Evolutionary conservation across 2,329 filamentous ascomycete species (phyloP), one percentile per base, ranked within the genome.

Genomic region (Monosporascus sp.): DNA sequence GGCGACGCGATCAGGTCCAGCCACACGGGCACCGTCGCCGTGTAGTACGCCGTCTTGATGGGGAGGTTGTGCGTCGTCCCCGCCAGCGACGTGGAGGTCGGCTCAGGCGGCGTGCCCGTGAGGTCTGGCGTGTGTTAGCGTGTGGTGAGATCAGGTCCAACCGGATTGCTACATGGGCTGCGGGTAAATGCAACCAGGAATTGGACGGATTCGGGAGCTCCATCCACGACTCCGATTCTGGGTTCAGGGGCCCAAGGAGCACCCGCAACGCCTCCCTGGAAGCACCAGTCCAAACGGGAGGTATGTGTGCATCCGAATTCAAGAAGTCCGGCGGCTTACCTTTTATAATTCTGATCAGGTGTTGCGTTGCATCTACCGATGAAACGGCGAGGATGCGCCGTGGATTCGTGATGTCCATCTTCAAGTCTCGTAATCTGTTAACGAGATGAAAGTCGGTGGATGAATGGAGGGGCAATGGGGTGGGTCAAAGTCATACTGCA

Each of bases 31-130:
- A 88, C 73, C 0, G 73, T 73, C 50, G 82, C 77, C 24, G 70
- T 75, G 72, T 87, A 88, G 72, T 88, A 88, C 15, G 72, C 62
- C 20, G 83, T 88, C 55, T 75, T 74, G 51, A 88, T 70, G 8
- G 69, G 54, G 35, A 85, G 75, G 44, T 70, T 66, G 61, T 87
- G 84, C 17, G 83, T 83, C 36, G 76, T 77, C 25, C 85, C 85
- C 1, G 85, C 83, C 35, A 85, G 71, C 3, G 74, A 72, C 2
- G 70, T 63, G 7, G 66, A 69, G 17, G 68, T 68, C 44, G 70
- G 62, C 31, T 69, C 69, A 31, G 71, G 78, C 20, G 65, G 64
- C 4, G 69, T 69, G 49, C 80, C 80, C 0, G 80, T 82, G 50
- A 85, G 74, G 49, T 80, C 81, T 84, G 54, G 18, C 20, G 25